phyloP scores from a whole-genome alignment of 1,284 basidiomycete genomes.

The Moesziomyces parantarcticus region DNA sequence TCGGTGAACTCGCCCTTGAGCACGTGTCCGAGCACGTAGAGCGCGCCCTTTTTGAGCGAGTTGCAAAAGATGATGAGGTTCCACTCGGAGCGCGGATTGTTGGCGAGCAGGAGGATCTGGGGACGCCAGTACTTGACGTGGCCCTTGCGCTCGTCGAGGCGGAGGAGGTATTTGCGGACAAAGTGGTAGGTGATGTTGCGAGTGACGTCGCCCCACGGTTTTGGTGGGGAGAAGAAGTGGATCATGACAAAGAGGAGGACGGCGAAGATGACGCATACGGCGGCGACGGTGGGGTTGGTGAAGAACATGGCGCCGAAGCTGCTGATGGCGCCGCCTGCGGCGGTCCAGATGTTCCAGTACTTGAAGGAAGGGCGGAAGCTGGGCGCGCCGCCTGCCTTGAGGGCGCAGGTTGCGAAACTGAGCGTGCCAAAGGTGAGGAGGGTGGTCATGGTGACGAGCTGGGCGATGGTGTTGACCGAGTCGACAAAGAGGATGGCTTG shows the following conservation, averaged over 20 bases:
- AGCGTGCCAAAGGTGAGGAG: conserved; percentile 66
- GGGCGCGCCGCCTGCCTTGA: conserved; percentile 67
- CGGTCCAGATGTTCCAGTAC: conserved; percentile 68
- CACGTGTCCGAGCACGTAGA: conserved; percentile 66
- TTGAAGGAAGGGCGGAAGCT: conserved; percentile 67
- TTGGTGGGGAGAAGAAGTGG: conserved; percentile 65
- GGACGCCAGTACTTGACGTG: conserved; percentile 68
- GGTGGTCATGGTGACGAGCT: conserved; percentile 67
- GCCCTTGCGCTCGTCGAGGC: conserved; percentile 66
- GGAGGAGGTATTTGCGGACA: conserved; percentile 65
- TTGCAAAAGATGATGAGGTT: conserved; percentile 68
- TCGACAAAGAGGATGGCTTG: conserved; percentile 64
- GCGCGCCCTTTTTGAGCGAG: conserved; percentile 66
- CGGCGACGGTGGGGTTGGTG: conserved; percentile 56
- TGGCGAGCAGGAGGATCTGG: conserved; percentile 65
- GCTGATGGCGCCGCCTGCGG: conserved; percentile 57
- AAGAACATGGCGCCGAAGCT: conserved; percentile 66
- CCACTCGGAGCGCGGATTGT: conserved; percentile 66
- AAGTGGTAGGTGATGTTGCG: conserved; percentile 66
- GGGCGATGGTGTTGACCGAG: conserved; percentile 66
- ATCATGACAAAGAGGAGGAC: conserved; percentile 63
- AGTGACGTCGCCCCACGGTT: conserved; percentile 67
- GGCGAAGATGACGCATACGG: conserved; percentile 58
- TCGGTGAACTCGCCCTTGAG: conserved; percentile 66
- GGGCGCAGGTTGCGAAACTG: conserved; percentile 63